Evolutionary conservation across 2,329 filamentous ascomycete genomes (phyloP).

Genomic region (Coniella vitis): DNA sequence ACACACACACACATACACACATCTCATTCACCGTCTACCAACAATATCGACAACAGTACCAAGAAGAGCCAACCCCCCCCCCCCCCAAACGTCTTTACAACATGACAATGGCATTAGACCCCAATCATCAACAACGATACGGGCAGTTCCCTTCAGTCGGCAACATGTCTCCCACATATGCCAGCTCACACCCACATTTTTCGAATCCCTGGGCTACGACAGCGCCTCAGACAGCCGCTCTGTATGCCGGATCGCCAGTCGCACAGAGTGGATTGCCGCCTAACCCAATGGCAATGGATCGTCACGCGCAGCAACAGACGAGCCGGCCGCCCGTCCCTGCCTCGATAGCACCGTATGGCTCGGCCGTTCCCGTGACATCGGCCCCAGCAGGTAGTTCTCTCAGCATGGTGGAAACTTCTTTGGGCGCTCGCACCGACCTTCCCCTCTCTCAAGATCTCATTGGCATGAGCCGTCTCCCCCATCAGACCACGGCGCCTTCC

Average conservation of each 20-base stretch:
- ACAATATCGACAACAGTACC: slow-evolving; percentile 14
- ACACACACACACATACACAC: neutral
- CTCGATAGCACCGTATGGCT: slow-evolving; percentile 65
- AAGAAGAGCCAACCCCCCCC: no score
- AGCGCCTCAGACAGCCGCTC: slow-evolving; percentile 46
- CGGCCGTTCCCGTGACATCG: slow-evolving; percentile 60
- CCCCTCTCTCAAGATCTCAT: slow-evolving; percentile 69
- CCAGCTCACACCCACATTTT: slow-evolving; percentile 64
- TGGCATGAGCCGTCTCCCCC: slow-evolving; percentile 57
- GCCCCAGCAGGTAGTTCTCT: slow-evolving; percentile 68
- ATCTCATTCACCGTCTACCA: slow-evolving; percentile 9
- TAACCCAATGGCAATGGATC: slow-evolving; percentile 50
- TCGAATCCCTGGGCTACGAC: slow-evolving; percentile 76
- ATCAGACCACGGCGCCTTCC: slow-evolving; percentile 51
- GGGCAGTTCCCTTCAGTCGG: slow-evolving; percentile 71
- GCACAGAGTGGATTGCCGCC: slow-evolving; percentile 49
- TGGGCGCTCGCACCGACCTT: slow-evolving; percentile 58
- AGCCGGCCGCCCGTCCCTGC: slow-evolving; percentile 50
- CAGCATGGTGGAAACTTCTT: slow-evolving; percentile 46
- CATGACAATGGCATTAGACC: slow-evolving; percentile 96
- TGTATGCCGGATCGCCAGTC: slow-evolving; percentile 47
- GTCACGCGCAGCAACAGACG: slow-evolving; percentile 36
- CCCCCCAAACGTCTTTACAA: slow-evolving; percentile 29
- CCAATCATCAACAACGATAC: slow-evolving; percentile 71
- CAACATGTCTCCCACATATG: slow-evolving; percentile 59